Evolutionary conservation across 306 rosid genomes (phyloP).

Genomic region (Oemleria cerasiformis): DNA sequence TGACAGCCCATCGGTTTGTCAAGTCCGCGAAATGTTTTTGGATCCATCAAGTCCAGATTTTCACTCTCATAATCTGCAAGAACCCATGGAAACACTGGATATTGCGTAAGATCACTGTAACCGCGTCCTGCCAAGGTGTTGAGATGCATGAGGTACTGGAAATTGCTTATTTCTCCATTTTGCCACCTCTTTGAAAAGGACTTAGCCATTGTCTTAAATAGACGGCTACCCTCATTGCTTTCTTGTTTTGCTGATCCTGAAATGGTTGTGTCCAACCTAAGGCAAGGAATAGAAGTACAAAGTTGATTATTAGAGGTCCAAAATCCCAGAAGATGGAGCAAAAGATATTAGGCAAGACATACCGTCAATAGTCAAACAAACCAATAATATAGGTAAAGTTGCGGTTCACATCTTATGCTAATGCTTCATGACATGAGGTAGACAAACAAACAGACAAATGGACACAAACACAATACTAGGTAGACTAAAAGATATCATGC

Average conservation of each 20-base stretch:
- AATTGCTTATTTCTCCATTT: constrained; percentile 96
- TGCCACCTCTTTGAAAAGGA: constrained; percentile 99
- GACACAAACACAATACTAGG: not conserved
- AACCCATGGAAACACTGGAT: constrained; percentile 99
- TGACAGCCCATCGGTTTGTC: constrained; percentile 99
- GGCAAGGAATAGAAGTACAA: constrained; percentile 19
- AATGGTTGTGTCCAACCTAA: constrained; percentile 98
- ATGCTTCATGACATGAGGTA: not conserved
- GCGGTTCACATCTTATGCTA: not conserved
- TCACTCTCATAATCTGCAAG: constrained; percentile 96
- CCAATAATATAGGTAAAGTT: constrained; percentile 5
- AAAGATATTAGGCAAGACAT: constrained; percentile 10
- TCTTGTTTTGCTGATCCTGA: constrained; percentile 96
- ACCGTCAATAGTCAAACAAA: not conserved
- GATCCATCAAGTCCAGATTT: constrained; percentile 64
- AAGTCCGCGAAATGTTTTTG: constrained; percentile 83
- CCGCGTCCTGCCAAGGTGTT: constrained; percentile 99
- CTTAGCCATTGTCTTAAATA: constrained; percentile 86
- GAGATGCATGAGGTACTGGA: constrained; percentile 99
- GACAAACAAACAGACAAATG: not conserved
- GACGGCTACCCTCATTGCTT: constrained; percentile 88
- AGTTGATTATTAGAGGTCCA: constrained; percentile 7
- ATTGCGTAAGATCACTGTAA: constrained; percentile 97
- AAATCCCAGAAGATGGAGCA: constrained; percentile 5
- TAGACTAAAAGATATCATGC: not conserved